A percentile compares a stretch with the other conserved stretches of the same genome.
phyloP scores from a whole-genome alignment of 2,329 filamentous ascomycete genomes.

The Sclerotinia nivalis region DNA sequence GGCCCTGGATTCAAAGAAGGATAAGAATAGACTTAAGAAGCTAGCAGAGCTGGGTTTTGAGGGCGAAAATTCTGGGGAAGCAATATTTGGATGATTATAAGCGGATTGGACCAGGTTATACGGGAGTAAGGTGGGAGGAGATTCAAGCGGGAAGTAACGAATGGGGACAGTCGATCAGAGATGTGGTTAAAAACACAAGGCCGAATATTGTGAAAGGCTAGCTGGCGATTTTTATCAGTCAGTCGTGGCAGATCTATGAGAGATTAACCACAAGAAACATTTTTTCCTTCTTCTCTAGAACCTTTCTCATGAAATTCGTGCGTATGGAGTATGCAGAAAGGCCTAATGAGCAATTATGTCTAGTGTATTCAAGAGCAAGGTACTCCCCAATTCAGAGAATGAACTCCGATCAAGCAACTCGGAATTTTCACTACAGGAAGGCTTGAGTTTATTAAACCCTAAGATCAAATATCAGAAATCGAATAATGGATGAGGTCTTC shows the following conservation, averaged over 20 bases:
- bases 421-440: not conserved
- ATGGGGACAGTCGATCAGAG: slow-evolving; percentile 23
- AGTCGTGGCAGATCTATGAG: slow-evolving; percentile 19
- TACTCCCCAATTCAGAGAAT: not conserved
- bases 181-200: slow-evolving; percentile 12
- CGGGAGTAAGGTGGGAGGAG: slow-evolving; percentile 13
- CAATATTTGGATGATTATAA: slow-evolving; percentile 58
- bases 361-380: slow-evolving; percentile 1
- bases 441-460: no score
- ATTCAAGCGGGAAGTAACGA: slow-evolving; percentile 35
- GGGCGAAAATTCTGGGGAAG: slow-evolving; percentile 77
- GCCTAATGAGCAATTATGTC: not conserved
- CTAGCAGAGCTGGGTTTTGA: slow-evolving; percentile 82
- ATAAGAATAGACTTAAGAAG: slow-evolving; percentile 72
- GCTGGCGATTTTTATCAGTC: slow-evolving; percentile 24
- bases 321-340: not conserved
- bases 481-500: not conserved
- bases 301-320: not conserved
- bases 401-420: not conserved
- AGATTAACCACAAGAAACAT: slow-evolving; percentile 18
- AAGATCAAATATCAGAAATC: not conserved
- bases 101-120: not conserved
- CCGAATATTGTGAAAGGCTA: slow-evolving; percentile 26
- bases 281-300: slow-evolving; percentile 19
- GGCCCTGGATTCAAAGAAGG: slow-evolving; percentile 65